phyloP scores from a whole-genome alignment of 129 eudicot genomes.

The Centella asiatica region DNA sequence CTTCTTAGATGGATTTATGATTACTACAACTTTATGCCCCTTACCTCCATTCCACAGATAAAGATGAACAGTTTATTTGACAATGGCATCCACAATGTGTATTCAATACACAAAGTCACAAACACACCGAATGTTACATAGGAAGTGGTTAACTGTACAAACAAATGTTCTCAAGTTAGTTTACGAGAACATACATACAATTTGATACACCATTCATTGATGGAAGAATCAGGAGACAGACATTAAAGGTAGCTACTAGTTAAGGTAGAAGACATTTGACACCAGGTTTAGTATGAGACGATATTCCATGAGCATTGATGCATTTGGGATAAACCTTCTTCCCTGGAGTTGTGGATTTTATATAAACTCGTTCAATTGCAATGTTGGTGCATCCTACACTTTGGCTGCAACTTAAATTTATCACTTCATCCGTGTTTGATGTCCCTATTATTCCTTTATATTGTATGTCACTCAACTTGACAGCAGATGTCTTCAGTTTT shows the following conservation, averaged over 20 bases:
- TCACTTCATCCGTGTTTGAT: conserved; percentile 45
- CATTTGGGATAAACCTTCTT: conserved; percentile 37
- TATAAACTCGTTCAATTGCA: conserved; percentile 37
- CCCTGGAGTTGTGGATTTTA: conserved; percentile 36
- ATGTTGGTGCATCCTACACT: conserved; percentile 48
- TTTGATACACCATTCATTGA: no score
- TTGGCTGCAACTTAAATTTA: conserved; percentile 57
- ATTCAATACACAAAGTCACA: no score
- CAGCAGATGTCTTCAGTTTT: conserved; percentile 36
- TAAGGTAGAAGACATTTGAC: conserved; percentile 40
- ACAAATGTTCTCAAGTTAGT: not conserved
- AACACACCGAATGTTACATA: no score
- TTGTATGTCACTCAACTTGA: conserved; percentile 44
- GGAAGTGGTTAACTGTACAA: not conserved
- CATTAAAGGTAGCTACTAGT: no score
- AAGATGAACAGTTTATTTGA: no score
- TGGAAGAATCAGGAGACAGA: no score
- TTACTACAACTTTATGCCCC: no score
- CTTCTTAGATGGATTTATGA: no score
- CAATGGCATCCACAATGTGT: no score
- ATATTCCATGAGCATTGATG: conserved; percentile 52
- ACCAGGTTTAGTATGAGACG: conserved; percentile 42
- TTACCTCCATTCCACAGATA: no score
- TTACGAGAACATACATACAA: not conserved
- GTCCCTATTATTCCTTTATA: conserved; percentile 48